Percentiles rank a stretch among this genome's conserved stretches.
Conservation (phyloP, 768 basidiomycete species). For the Imleria badia region DNA sequence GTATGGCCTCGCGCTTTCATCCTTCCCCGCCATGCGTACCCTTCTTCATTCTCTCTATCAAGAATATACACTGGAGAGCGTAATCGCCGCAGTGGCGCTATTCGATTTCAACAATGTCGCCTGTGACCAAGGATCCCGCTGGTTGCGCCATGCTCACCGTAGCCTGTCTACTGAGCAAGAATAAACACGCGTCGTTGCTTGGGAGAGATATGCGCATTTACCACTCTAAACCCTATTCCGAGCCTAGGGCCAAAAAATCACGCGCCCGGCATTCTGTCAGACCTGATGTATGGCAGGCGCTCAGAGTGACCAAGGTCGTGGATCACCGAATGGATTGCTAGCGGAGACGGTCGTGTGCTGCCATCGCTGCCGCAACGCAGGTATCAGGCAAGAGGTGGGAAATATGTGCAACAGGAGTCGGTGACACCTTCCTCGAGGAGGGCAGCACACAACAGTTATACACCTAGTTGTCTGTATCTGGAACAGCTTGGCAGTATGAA, state of each 20-base stretch:
- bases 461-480: constrained; percentile 1
- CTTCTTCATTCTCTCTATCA: constrained; percentile 57
- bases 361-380: constrained; percentile 19
- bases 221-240: constrained; percentile 18
- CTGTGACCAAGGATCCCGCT: constrained; percentile 53
- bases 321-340: constrained; percentile 27
- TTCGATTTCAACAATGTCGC: constrained; percentile 52
- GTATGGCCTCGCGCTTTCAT: constrained; percentile 52
- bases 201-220: constrained; percentile 43
- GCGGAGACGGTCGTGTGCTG: constrained; percentile 22
- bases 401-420: neutral
- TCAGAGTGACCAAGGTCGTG: constrained; percentile 31
- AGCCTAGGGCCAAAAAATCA: constrained; percentile 17
- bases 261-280: constrained; percentile 30
- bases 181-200: constrained; percentile 39
- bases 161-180: constrained; percentile 51
- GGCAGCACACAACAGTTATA: constrained; percentile 1
- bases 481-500: too few species aligned
- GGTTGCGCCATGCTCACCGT: constrained; percentile 56
- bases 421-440: neutral
- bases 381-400: constrained; percentile 8
- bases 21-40: constrained; percentile 50
- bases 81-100: constrained; percentile 52
- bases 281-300: constrained; percentile 38
- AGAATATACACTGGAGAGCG: constrained; percentile 45